phyloP scores from a whole-genome alignment of 371 early-diverging fungal species.

The Lichtheimia ramosa region DNA sequence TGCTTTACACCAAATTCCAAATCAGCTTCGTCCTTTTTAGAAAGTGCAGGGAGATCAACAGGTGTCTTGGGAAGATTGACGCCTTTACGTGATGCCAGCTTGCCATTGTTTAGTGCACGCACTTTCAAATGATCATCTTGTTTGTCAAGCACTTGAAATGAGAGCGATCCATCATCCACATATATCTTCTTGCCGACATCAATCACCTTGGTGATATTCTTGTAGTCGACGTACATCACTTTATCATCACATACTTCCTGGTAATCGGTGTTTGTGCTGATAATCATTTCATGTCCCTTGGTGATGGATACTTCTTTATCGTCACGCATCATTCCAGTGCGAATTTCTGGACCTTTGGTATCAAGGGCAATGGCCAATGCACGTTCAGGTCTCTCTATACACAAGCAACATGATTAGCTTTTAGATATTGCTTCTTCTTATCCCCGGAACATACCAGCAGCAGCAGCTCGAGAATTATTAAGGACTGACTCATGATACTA shows the following conservation, averaged over 20 bases:
- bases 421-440: background rate
- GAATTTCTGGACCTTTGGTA: constrained; percentile 88
- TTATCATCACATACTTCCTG: constrained; percentile 64
- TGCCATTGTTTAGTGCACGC: constrained; percentile 69
- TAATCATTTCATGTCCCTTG: constrained; percentile 71
- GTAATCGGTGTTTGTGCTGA: constrained; percentile 74
- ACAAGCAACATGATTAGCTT: background rate
- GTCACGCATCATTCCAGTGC: constrained; percentile 70
- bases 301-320: constrained; percentile 50
- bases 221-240: constrained; percentile 83
- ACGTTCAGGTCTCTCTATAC: constrained; percentile 19
- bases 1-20: constrained; percentile 89
- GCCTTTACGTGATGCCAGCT: constrained; percentile 77
- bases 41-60: constrained; percentile 87
- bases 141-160: constrained; percentile 73
- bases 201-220: constrained; percentile 78
- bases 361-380: constrained; percentile 82
- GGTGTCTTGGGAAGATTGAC: constrained; percentile 82
- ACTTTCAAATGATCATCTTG: constrained; percentile 63
- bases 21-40: constrained; percentile 89
- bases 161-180: constrained; percentile 80
- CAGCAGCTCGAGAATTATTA: constrained; percentile 71
- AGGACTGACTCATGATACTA: constrained; percentile 83
- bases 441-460: constrained; percentile 30
- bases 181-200: constrained; percentile 80